Evolutionary conservation across 1,139 yeast species (phyloP).

Genomic region (Candida smagusa): DNA sequence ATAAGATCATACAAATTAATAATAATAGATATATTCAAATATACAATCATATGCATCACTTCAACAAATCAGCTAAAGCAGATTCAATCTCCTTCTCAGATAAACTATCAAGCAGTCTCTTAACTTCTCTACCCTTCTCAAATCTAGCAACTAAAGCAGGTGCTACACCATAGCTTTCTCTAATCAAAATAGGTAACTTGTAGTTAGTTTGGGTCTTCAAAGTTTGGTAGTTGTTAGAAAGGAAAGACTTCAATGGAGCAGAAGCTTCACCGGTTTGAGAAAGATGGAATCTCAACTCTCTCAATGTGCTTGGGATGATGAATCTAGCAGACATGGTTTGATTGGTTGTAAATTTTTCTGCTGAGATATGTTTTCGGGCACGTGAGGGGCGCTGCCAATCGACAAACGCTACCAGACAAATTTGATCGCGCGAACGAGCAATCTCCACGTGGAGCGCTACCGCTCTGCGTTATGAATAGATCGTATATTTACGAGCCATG

Average conservation of each 20-base stretch:
- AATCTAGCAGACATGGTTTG: constrained; percentile 47
- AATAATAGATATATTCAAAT: not conserved
- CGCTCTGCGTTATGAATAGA: too few species aligned
- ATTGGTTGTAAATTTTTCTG: constrained; percentile 10
- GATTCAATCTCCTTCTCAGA: constrained; percentile 38
- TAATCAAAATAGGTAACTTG: constrained; percentile 63
- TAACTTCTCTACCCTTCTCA: constrained; percentile 44
- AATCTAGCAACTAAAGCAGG: constrained; percentile 76
- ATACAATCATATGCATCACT: constrained; percentile 10
- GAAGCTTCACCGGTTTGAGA: constrained; percentile 75
- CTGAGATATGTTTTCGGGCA: constrained; percentile 3
- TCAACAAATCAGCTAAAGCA: constrained; percentile 39
- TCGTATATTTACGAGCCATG: too few species aligned
- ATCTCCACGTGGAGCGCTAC: too few species aligned
- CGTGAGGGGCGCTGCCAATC: not conserved
- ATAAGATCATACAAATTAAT: too few species aligned
- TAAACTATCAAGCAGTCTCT: constrained; percentile 43
- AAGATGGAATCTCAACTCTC: constrained; percentile 75
- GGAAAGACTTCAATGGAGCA: constrained; percentile 59
- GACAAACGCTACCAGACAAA: too few species aligned
- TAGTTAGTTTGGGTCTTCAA: constrained; percentile 48
- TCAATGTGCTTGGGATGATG: constrained; percentile 61
- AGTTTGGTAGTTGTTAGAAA: constrained; percentile 56
- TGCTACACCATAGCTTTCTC: constrained; percentile 71
- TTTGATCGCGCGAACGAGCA: too few species aligned